Conservation (phyloP, 2,329 filamentous ascomycete genomes). For the Aspergillus puulaauensis region DNA sequence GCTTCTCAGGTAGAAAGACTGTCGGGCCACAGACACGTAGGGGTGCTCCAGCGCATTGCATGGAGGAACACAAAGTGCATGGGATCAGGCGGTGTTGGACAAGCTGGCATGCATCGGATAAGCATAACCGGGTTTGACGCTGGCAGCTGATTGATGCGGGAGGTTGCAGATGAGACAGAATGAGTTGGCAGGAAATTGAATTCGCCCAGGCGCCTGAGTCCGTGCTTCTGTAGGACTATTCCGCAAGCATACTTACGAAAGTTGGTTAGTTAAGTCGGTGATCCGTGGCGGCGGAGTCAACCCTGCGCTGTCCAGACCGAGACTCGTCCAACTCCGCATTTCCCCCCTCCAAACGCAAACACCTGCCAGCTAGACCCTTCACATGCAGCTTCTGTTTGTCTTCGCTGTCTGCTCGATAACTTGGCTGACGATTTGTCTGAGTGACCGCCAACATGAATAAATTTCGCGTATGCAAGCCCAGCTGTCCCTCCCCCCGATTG, state of each 20-base stretch:
- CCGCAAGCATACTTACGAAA: neutral
- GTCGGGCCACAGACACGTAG: slow-evolving; percentile 19
- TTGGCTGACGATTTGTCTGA: neutral
- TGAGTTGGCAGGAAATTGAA: slow-evolving; percentile 12
- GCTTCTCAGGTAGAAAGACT: slow-evolving; percentile 4
- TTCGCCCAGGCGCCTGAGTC: neutral
- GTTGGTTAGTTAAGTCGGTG: too few species aligned
- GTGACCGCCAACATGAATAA: slow-evolving; percentile 28
- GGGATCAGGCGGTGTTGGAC: slow-evolving; percentile 15
- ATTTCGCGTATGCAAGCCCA: slow-evolving; percentile 30
- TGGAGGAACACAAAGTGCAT: slow-evolving; percentile 13
- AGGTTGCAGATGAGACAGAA: slow-evolving; percentile 7
- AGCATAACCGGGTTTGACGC: slow-evolving; percentile 9
- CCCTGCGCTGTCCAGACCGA: neutral
- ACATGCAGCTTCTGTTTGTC: slow-evolving; percentile 5
- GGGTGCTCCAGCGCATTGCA: slow-evolving; percentile 14
- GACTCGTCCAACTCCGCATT: slow-evolving; percentile 1
- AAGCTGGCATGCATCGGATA: slow-evolving; percentile 18
- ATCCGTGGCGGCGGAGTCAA: neutral
- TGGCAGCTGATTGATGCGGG: slow-evolving; percentile 15
- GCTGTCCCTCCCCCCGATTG: neutral
- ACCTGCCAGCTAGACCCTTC: neutral
- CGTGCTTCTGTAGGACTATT: neutral
- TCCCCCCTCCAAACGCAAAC: neutral
- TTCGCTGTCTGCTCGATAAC: neutral